Conservation (phyloP, 257 asterid species). For the Ilex aquifolium region DNA sequence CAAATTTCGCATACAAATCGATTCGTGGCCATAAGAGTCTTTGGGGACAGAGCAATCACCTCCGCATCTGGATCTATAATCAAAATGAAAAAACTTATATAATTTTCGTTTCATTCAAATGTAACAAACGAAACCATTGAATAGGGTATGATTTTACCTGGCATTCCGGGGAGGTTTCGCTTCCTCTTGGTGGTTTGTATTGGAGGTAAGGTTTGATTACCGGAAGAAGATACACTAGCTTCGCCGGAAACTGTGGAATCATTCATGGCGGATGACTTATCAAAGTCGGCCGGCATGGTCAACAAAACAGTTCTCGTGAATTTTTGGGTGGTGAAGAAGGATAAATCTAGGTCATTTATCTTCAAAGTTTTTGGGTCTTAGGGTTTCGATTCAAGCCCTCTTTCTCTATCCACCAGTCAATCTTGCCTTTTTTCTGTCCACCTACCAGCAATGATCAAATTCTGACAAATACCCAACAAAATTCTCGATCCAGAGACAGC, state of each 20-base stretch:
- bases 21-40: constrained; percentile 60
- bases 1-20: constrained; percentile 86
- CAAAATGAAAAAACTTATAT: not conserved
- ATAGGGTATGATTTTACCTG: not conserved
- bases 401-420: not conserved
- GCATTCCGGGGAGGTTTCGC: constrained; percentile 1
- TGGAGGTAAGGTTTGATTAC: not conserved
- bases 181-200: not conserved
- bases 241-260: constrained; percentile 1
- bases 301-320: not conserved
- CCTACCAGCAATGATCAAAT: not conserved
- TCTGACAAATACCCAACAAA: not conserved
- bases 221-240: not conserved
- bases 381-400: not conserved
- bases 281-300: not conserved
- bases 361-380: not conserved
- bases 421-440: not conserved
- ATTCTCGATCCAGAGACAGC: not conserved
- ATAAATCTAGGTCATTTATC: not conserved
- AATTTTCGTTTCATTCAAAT: no score
- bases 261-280: not conserved
- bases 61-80: constrained; percentile 41
- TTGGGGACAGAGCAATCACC: constrained; percentile 79
- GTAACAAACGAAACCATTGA: no score
- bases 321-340: not conserved